Conservation (phyloP, 2,329 filamentous ascomycete species). For the Monosporascus cannonballus region DNA sequence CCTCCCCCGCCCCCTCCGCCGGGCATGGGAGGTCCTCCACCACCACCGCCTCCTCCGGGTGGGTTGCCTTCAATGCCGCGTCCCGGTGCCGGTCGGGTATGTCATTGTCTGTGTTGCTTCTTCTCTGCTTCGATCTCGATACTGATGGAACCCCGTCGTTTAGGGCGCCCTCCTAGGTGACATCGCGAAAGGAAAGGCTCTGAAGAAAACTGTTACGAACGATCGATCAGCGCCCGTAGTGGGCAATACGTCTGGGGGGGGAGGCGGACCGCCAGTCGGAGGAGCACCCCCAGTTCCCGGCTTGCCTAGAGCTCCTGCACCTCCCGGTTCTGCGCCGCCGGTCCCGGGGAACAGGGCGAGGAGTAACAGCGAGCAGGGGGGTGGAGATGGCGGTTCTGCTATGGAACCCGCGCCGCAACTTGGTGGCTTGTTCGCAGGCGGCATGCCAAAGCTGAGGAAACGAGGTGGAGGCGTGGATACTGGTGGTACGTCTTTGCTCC, state of each 20-base stretch:
- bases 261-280: constrained; percentile 56
- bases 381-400: constrained; percentile 33
- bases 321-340: constrained; percentile 60
- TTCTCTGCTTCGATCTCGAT: neutral
- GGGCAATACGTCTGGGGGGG: constrained; percentile 46
- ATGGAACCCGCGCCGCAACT: constrained; percentile 68
- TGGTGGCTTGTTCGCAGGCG: constrained; percentile 82
- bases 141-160: constrained; percentile 12
- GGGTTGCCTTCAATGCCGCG: constrained; percentile 53
- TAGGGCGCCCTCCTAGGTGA: constrained; percentile 84
- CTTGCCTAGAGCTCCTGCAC: constrained; percentile 48
- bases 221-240: constrained; percentile 81
- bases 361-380: constrained; percentile 75
- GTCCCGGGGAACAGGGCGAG: constrained; percentile 64
- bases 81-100: constrained; percentile 53
- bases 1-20: constrained; percentile 63
- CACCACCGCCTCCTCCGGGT: constrained; percentile 60
- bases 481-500: constrained; percentile 42
- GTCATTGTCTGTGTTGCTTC: constrained; percentile 22
- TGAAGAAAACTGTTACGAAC: constrained; percentile 87
- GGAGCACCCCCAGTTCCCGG: constrained; percentile 79
- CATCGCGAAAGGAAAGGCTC: constrained; percentile 71
- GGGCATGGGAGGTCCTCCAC: constrained; percentile 53
- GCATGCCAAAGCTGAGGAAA: constrained; percentile 93
- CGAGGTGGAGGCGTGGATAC: constrained; percentile 74